Conservation (phyloP, 257 asterid genomes). For the Perilla frutescens region DNA sequence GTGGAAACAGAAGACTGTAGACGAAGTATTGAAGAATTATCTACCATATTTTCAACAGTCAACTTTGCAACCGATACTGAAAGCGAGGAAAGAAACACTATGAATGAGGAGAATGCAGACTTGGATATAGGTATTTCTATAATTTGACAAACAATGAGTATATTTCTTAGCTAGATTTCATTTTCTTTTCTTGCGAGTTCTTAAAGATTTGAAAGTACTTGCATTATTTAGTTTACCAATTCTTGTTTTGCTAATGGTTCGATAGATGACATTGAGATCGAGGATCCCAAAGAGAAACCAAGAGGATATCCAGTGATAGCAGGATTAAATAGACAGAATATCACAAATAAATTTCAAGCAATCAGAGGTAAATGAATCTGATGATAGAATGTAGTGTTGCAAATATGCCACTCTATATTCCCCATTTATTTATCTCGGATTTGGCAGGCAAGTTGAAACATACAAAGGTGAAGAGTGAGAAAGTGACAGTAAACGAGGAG, state of each 20-base stretch:
- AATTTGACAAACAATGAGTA: neutral
- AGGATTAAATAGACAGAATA: constrained; percentile 69
- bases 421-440: neutral
- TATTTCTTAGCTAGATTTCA: neutral
- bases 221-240: no score
- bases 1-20: constrained; percentile 55
- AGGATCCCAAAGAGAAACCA: constrained; percentile 74
- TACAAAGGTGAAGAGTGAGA: constrained; percentile 63
- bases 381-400: no score
- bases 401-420: no score
- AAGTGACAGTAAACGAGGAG: constrained; percentile 50
- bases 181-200: neutral
- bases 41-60: constrained; percentile 56
- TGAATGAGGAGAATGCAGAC: constrained; percentile 51
- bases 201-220: neutral
- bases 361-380: constrained; percentile 56
- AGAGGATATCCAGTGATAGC: constrained; percentile 67
- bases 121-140: constrained; percentile 72
- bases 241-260: constrained; percentile 16
- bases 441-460: constrained; percentile 68
- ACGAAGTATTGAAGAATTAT: constrained; percentile 61
- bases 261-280: constrained; percentile 84
- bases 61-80: constrained; percentile 63
- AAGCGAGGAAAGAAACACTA: constrained; percentile 47
- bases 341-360: constrained; percentile 76